A percentile compares a stretch with the other conserved stretches of the same genome.
Evolutionary conservation across 2,329 filamentous ascomycete genomes (phyloP).

Genomic region (Emydomyces testavorans): DNA sequence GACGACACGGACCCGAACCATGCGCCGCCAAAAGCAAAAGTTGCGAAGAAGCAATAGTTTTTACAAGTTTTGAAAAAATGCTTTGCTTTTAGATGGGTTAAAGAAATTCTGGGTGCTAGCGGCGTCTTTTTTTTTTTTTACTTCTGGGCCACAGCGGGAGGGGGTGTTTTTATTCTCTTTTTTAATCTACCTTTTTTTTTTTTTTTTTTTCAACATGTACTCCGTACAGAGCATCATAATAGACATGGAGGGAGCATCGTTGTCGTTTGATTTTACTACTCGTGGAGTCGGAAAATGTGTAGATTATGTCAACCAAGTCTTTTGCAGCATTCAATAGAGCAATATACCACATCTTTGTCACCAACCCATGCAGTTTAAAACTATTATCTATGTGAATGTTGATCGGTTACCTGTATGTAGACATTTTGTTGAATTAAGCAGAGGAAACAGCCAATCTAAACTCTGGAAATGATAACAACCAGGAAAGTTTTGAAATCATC

Average conservation of each 20-base stretch:
- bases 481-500: background rate
- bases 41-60: background rate
- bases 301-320: background rate
- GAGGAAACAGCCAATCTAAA: conserved; percentile 9
- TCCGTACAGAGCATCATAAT: conserved; percentile 1
- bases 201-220: background rate
- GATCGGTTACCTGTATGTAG: background rate
- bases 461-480: background rate
- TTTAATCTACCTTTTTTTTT: background rate
- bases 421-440: background rate
- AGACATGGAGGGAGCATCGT: background rate
- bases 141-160: background rate
- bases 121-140: too few relatives aligned
- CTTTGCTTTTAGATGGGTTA: too few relatives aligned
- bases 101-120: too few relatives aligned
- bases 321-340: background rate
- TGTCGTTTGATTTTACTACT: background rate
- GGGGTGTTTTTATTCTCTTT: background rate
- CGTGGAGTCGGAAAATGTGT: background rate
- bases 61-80: too few relatives aligned
- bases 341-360: background rate
- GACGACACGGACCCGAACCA: background rate
- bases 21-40: background rate
- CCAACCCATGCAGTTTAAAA: background rate
- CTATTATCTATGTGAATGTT: background rate